phyloP scores from a whole-genome alignment of 306 rosid genomes.

The Quercus agrifolia region DNA sequence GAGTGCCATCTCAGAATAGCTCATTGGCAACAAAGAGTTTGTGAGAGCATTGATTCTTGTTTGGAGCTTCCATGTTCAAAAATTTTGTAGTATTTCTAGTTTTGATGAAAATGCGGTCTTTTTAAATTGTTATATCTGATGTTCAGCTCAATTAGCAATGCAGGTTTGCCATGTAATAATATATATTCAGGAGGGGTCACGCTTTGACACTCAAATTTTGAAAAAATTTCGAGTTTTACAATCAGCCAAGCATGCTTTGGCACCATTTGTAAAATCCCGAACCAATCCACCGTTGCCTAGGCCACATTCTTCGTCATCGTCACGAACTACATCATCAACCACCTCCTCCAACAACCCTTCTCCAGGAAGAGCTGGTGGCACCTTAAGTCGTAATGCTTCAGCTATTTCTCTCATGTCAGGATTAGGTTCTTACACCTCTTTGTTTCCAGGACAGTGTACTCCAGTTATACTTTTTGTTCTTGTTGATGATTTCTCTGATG shows the following conservation, averaged over 20 bases:
- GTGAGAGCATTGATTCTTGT: background rate
- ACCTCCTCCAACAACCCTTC: constrained; percentile 49
- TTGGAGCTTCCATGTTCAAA: background rate
- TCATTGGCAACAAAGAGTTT: background rate
- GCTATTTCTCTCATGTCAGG: constrained; percentile 79
- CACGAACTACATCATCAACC: constrained; percentile 37
- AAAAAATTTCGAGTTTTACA: constrained; percentile 74
- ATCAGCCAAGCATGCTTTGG: constrained; percentile 82
- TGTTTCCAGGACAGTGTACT: constrained; percentile 94
- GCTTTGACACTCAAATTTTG: constrained; percentile 60
- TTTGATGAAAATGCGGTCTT: background rate
- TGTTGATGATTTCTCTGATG: constrained; percentile 67
- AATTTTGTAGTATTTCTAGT: constrained; percentile 9
- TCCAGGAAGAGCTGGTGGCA: constrained; percentile 64
- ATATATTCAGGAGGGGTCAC: constrained; percentile 77
- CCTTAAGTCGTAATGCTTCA: constrained; percentile 59
- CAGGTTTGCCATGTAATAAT: constrained; percentile 92
- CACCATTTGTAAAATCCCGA: constrained; percentile 63
- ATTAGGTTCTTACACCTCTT: constrained; percentile 80
- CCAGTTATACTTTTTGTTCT: constrained; percentile 83
- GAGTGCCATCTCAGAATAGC: background rate
- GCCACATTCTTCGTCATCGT: constrained; percentile 44
- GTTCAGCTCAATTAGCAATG: constrained; percentile 37
- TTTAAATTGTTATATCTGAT: constrained; percentile 17
- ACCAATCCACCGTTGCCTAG: constrained; percentile 41